Conservation (phyloP, 2,329 filamentous ascomycete species). For the Neonectria coccinea region DNA sequence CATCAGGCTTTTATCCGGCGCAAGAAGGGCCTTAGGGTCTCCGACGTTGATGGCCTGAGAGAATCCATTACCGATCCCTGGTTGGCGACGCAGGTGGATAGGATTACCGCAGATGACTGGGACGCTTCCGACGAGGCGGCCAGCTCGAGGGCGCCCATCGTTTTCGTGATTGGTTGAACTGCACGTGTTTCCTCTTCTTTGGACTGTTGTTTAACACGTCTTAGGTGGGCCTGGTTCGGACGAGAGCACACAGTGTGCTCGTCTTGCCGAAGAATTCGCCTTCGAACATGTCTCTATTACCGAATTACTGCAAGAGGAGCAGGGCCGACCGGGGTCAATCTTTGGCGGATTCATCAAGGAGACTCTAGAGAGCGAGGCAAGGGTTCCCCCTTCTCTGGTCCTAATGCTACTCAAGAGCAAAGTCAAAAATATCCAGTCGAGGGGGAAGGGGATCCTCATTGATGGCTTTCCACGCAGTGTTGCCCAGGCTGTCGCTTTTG, state of each 20-base stretch:
- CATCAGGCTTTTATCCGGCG: constrained; percentile 22
- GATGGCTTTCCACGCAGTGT: constrained; percentile 25
- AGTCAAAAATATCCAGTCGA: constrained; percentile 17
- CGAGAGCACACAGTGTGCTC: constrained; percentile 5
- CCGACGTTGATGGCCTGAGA: constrained; percentile 6
- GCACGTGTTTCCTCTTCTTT: background rate
- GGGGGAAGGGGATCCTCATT: constrained; percentile 23
- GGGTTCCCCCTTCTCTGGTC: constrained; percentile 18
- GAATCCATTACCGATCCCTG: constrained; percentile 23
- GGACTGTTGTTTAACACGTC: background rate
- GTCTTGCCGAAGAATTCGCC: constrained; percentile 10
- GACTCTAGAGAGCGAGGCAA: constrained; percentile 9
- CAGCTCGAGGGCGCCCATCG: constrained; percentile 9
- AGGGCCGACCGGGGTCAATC: constrained; percentile 20
- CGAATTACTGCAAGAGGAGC: constrained; percentile 25
- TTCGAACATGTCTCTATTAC: constrained; percentile 24
- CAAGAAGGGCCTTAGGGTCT: constrained; percentile 7
- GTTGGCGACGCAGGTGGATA: constrained; percentile 23
- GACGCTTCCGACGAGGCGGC: constrained; percentile 16
- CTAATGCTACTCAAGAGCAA: constrained; percentile 26
- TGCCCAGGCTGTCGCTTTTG: constrained; percentile 23
- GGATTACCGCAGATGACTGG: constrained; percentile 27
- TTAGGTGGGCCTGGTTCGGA: constrained; percentile 11
- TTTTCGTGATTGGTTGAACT: constrained; percentile 27
- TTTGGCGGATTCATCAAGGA: constrained; percentile 28